Evolutionary conservation across 1,139 yeast genomes (phyloP).

Genomic region (Entelexis paramagnoliae): DNA sequence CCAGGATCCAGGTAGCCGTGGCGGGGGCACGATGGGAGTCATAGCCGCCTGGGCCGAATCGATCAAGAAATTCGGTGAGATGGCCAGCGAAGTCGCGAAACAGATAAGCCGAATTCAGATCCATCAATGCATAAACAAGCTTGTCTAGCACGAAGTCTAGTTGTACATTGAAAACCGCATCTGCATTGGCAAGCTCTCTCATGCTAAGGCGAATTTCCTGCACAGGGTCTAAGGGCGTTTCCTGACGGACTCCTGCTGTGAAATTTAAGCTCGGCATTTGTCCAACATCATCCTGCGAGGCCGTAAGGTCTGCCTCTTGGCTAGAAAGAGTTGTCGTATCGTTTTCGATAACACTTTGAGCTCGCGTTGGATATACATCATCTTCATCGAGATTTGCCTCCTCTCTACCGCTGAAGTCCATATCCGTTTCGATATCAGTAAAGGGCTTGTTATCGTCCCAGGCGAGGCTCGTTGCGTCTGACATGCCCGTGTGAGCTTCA

Average conservation of each 20-base stretch:
- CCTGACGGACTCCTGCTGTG: background rate
- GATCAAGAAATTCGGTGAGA: conserved; percentile 24
- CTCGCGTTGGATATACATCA: too few relatives aligned
- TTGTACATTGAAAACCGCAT: conserved; percentile 18
- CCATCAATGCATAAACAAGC: conserved; percentile 15
- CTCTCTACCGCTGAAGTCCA: background rate
- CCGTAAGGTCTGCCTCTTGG: too few relatives aligned
- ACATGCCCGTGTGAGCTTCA: too few relatives aligned
- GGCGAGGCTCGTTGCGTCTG: background rate
- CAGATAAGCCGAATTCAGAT: conserved; percentile 23
- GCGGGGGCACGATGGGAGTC: conserved; percentile 18
- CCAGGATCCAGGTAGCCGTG: conserved; percentile 14
- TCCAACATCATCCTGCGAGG: background rate
- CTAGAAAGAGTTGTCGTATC: background rate
- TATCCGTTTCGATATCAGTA: background rate
- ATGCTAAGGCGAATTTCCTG: background rate
- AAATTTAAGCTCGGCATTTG: background rate
- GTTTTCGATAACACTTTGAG: too few relatives aligned
- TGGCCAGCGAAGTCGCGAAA: conserved; percentile 30
- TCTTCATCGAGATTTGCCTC: background rate
- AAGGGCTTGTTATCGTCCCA: background rate
- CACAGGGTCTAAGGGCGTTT: conserved; percentile 1
- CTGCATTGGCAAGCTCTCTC: conserved; percentile 11
- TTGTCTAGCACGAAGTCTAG: conserved; percentile 17
- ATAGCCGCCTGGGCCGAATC: conserved; percentile 20